Base-by-base conservation (phyloP, 441 rosid genomes). In the Populus hybrid region DNA sequence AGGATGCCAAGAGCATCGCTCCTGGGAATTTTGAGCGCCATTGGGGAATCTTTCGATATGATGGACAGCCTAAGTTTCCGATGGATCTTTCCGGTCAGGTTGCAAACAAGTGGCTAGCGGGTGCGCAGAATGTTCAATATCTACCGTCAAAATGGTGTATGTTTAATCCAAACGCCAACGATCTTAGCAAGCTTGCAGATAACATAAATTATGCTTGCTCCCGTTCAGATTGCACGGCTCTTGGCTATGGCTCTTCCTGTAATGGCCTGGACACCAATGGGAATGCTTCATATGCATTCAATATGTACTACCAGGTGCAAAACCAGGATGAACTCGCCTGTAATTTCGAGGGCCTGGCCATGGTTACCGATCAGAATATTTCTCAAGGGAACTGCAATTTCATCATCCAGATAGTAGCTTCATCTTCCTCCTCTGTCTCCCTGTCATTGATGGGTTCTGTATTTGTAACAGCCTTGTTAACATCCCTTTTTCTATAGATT, bases 11-110 rank as follows among this genome's bases (percentile, higher is more conserved):
- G 81, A 94, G 95, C 69, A 81, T 92, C 18, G 97, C 87, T 2
- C 99, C 98, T 0, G 98, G 99, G 2, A 84, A 77, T 70, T 96
- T 92, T 16, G 98, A 96, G 89, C 94, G 98, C 34, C 96, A 96
- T 21, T 96, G 99, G 99, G 99, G 99, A 10, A 84, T 96, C 20
- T 93, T 94, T 35, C 80, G 83, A 30, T 94, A 78, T 16, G 98
- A 96, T 2, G 99, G 98, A 16, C 92, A 93, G 74, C 92, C 98
- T 2, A 94, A 94, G 71, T 96, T 87, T 69, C 81, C 87, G 0
- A 61, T 96, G 14, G 98, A 89, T 84, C 69, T 94, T 0, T 72
- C 84, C 0, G 98, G 98, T 8, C 88, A 84, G 83, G 90, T 90
- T 59, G 96, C 88, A 82, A 93, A 90, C 84, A 90, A 53, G 83